Conservation (phyloP, 192 early-diverging fungal genomes). For the Backusella westeae region DNA sequence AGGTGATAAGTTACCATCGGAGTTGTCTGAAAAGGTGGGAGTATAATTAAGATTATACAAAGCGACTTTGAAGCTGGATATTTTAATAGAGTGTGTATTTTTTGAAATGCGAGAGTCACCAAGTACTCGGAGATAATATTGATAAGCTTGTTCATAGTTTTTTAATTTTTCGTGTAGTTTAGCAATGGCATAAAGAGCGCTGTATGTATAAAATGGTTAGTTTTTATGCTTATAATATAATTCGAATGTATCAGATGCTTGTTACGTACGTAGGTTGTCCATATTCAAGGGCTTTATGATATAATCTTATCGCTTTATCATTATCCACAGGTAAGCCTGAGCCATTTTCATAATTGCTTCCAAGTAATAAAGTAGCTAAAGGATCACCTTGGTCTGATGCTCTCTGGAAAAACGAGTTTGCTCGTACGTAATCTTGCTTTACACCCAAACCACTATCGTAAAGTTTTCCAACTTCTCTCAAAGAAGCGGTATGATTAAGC, state of each 20-base stretch:
- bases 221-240: background rate
- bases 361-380: conserved; percentile 34
- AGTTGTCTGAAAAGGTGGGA: background rate
- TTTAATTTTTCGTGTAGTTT: conserved; percentile 30
- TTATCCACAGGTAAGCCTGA: conserved; percentile 31
- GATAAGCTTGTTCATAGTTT: conserved; percentile 29
- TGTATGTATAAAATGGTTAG: background rate
- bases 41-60: conserved; percentile 21
- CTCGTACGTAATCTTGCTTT: conserved; percentile 22
- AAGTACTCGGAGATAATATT: conserved; percentile 20
- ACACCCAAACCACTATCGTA: conserved; percentile 37
- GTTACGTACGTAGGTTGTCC: conserved; percentile 23
- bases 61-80: conserved; percentile 33
- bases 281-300: conserved; percentile 25
- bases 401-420: conserved; percentile 34
- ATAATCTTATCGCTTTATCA: conserved; percentile 25
- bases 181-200: conserved; percentile 30
- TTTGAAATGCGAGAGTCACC: conserved; percentile 14
- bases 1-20: background rate
- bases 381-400: conserved; percentile 38
- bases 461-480: conserved; percentile 35
- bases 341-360: conserved; percentile 42
- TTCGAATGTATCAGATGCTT: conserved; percentile 2
- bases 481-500: conserved; percentile 23
- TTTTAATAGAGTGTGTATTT: conserved; percentile 8